phyloP scores from a whole-genome alignment of 352 stramenopile genomes.

The Pythium aphanidermatum region DNA sequence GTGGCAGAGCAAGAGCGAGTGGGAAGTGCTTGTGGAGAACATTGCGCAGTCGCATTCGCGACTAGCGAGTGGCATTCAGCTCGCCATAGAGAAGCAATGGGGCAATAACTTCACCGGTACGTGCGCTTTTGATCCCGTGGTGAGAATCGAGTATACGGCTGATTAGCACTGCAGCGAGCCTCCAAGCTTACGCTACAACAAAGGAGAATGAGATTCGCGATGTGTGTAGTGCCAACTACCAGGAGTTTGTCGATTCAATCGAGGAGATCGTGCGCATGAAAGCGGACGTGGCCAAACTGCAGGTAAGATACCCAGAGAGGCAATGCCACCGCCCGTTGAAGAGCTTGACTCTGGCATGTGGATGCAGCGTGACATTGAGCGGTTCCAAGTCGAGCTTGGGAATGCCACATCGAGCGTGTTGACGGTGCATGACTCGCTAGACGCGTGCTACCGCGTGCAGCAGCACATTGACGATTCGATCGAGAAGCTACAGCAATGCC shows the following conservation, averaged over 20 bases:
- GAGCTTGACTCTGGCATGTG: no score
- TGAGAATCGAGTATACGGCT: no score
- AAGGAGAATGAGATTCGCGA: slow-evolving; percentile 73
- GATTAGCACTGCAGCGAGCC: slow-evolving; percentile 30
- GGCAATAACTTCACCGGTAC: slow-evolving; percentile 65
- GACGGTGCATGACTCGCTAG: slow-evolving; percentile 47
- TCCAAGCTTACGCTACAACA: slow-evolving; percentile 45
- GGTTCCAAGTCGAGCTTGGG: slow-evolving; percentile 55
- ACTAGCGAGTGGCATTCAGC: slow-evolving; percentile 62
- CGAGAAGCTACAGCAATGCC: slow-evolving; percentile 73
- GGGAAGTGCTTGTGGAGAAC: slow-evolving; percentile 73
- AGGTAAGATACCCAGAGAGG: slow-evolving; percentile 34
- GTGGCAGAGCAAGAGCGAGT: slow-evolving; percentile 74
- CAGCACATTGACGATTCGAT: slow-evolving; percentile 73
- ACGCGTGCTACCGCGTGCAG: slow-evolving; percentile 50
- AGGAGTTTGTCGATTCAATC: slow-evolving; percentile 78
- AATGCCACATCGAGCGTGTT: slow-evolving; percentile 43
- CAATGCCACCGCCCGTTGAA: no score
- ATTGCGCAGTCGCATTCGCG: slow-evolving; percentile 71
- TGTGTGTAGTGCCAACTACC: slow-evolving; percentile 75
- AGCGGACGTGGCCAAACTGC: slow-evolving; percentile 53
- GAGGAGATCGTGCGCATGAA: slow-evolving; percentile 83
- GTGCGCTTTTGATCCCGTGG: no score
- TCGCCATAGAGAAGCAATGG: slow-evolving; percentile 79
- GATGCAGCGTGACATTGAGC: slow-evolving; percentile 60